These are phyloP conservation scores for Penicillium samsonianum DNA, from an alignment of 495 filamentous ascomycete genomes.

Conservation along the genomic window DNA sequence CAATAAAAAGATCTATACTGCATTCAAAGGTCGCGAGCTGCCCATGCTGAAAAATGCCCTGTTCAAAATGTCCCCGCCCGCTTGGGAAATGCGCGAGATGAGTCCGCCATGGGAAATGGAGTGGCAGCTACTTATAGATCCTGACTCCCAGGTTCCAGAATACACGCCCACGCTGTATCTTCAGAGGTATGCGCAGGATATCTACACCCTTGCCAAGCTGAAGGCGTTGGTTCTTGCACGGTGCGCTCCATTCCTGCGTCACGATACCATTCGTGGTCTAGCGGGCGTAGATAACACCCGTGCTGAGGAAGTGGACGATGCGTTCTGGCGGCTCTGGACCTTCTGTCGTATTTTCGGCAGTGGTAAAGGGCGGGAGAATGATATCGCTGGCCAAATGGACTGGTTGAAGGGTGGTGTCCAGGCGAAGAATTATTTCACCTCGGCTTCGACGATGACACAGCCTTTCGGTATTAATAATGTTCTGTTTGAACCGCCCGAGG, in stretches of 20 bases:
- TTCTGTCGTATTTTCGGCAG: constrained; percentile 69
- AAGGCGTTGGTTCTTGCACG: constrained; percentile 61
- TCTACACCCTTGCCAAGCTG: constrained; percentile 58
- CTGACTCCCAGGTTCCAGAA: constrained; percentile 52
- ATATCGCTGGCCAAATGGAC: constrained; percentile 63
- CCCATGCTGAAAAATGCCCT: constrained; percentile 56
- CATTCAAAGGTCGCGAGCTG: constrained; percentile 63
- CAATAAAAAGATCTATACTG: constrained; percentile 59
- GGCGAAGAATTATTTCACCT: constrained; percentile 40
- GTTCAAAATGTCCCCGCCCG: constrained; percentile 59
- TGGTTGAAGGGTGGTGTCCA: constrained; percentile 62
- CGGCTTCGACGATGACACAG: constrained; percentile 42
- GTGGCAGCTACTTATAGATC: constrained; percentile 43
- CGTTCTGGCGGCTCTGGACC: constrained; percentile 70
- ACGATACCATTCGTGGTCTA: constrained; percentile 58
- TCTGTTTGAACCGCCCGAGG: constrained; percentile 56
- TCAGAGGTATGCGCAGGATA: constrained; percentile 56
- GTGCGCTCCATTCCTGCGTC: constrained; percentile 59
- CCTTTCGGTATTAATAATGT: constrained; percentile 54
- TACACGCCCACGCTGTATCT: constrained; percentile 60
- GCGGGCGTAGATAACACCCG: constrained; percentile 50
- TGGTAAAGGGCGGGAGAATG: constrained; percentile 59
- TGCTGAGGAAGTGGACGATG: constrained; percentile 60
- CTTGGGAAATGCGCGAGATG: constrained; percentile 67
- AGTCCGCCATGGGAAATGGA: constrained; percentile 56